phyloP scores from a whole-genome alignment of 2,329 filamentous ascomycete genomes.

The Fusarium avenaceum region DNA sequence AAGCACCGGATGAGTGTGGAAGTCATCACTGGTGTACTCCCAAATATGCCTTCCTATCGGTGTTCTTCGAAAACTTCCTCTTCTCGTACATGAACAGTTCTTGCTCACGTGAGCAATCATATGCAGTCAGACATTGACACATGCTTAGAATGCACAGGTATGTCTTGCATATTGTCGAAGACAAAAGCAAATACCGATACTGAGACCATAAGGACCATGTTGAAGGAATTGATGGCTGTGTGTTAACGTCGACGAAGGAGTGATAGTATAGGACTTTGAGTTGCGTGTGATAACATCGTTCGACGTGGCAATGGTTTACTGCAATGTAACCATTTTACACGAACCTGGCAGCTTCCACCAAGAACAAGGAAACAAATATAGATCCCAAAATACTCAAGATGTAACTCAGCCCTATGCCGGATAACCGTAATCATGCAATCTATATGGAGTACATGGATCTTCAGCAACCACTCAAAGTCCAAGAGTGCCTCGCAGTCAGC shows the following conservation, averaged over 20 bases:
- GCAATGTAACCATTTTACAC: background rate
- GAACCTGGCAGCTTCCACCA: background rate
- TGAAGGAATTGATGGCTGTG: background rate
- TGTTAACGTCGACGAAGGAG: background rate
- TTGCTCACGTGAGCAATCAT: background rate
- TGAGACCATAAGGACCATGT: background rate
- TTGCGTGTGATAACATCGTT: background rate
- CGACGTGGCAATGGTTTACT: slow-evolving; percentile 3
- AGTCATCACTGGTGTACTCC: background rate
- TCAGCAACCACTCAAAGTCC: background rate
- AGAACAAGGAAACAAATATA: background rate
- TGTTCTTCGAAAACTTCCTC: background rate
- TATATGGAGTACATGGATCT: background rate
- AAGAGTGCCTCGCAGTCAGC: slow-evolving; percentile 12
- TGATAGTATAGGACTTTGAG: background rate
- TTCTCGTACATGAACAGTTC: background rate
- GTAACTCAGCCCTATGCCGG: slow-evolving; percentile 13
- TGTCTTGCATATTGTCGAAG: background rate
- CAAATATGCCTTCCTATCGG: background rate
- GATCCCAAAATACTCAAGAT: background rate
- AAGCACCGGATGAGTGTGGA: too few relatives aligned
- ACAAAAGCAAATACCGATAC: background rate
- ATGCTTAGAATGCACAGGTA: background rate
- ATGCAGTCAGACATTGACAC: background rate
- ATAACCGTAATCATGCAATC: background rate